Percentiles rank a stretch among this genome's conserved stretches.
Evolutionary conservation across 495 filamentous ascomycete species (phyloP).

Genomic region (Tuber calosporum): DNA sequence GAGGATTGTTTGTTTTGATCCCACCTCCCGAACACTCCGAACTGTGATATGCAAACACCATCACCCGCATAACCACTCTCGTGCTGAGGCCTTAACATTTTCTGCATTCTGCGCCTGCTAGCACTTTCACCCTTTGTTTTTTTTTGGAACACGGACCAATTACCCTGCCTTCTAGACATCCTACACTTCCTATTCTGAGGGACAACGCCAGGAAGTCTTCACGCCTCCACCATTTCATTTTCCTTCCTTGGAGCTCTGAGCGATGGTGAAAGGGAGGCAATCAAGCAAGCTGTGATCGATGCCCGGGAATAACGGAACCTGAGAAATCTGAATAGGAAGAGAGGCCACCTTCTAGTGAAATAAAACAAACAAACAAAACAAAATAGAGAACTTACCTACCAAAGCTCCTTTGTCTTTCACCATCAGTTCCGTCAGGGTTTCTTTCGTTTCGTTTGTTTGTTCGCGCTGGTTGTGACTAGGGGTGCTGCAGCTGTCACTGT

Average conservation of each 20-base stretch:
- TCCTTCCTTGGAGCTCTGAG: constrained; percentile 5
- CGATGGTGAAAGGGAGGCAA: constrained; percentile 7
- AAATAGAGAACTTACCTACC: background rate
- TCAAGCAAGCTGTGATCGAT: constrained; percentile 10
- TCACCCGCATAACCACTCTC: constrained; percentile 4
- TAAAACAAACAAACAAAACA: background rate
- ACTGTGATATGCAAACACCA: constrained; percentile 17
- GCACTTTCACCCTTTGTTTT: constrained; percentile 11
- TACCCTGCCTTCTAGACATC: background rate
- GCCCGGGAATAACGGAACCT: constrained; percentile 14
- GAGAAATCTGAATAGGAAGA: background rate
- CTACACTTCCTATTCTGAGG: constrained; percentile 15
- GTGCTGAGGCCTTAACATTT: constrained; percentile 14
- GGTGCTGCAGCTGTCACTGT: background rate
- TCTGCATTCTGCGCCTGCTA: constrained; percentile 22
- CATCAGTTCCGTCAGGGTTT: background rate
- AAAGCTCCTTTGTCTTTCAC: background rate
- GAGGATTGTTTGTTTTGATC: constrained; percentile 17
- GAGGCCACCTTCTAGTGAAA: background rate
- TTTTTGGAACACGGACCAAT: constrained; percentile 20
- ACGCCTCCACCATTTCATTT: background rate
- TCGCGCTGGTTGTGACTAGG: background rate
- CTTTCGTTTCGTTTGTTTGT: background rate
- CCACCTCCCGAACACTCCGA: constrained; percentile 14
- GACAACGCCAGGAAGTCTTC: background rate